These are phyloP conservation scores for Begonia fuchsioides DNA, from an alignment of 306 rosid genomes.

Conservation along the genomic window DNA sequence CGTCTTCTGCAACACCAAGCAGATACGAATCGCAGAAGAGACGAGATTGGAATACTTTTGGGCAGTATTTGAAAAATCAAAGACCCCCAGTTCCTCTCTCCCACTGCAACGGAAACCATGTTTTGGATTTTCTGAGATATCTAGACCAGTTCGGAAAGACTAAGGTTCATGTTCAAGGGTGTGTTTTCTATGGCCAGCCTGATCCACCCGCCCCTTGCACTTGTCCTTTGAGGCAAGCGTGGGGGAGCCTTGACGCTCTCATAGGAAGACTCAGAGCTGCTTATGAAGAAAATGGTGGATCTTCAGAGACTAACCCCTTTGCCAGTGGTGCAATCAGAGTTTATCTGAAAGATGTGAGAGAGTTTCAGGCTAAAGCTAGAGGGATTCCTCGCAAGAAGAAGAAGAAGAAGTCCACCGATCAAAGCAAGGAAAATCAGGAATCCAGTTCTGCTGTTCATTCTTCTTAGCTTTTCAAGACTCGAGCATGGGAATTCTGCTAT, in stretches of 20 bases:
- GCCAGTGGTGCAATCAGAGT: conserved; percentile 44
- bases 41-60: conserved; percentile 69
- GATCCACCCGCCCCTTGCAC: conserved; percentile 64
- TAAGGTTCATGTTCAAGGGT: conserved; percentile 53
- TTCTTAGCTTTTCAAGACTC: conserved; percentile 8
- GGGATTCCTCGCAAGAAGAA: conserved; percentile 67
- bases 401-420: conserved; percentile 29
- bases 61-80: conserved; percentile 49
- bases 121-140: conserved; percentile 45
- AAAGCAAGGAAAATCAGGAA: conserved; percentile 25
- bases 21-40: conserved; percentile 68
- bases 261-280: conserved; percentile 64
- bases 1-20: conserved; percentile 34
- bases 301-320: conserved; percentile 45
- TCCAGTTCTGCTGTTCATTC: conserved; percentile 24
- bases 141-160: conserved; percentile 67
- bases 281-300: conserved; percentile 58
- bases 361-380: conserved; percentile 57
- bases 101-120: conserved; percentile 53
- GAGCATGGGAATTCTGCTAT: conserved; percentile 3
- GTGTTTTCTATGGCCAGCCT: conserved; percentile 56
- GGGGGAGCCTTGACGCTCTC: conserved; percentile 67
- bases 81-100: conserved; percentile 43
- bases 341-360: conserved; percentile 47
- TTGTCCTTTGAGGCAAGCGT: conserved; percentile 54